A percentile compares a stretch with the other conserved stretches of the same genome.
Conservation (phyloP, 495 filamentous ascomycete species). For the Aspergillus steynii region DNA sequence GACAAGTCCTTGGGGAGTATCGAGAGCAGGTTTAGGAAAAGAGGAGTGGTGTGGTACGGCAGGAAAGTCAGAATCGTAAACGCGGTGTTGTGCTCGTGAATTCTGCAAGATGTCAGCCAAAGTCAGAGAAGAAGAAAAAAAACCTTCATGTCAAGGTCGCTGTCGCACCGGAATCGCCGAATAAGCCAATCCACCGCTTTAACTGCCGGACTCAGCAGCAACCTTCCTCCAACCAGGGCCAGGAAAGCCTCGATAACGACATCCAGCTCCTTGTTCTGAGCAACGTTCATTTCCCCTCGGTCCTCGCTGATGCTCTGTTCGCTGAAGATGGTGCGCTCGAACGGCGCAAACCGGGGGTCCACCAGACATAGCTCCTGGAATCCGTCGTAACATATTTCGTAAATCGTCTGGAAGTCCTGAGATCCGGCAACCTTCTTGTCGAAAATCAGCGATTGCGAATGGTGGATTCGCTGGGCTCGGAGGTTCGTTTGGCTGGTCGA, state of each 20-base stretch:
- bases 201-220: conserved; percentile 80
- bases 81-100: conserved; percentile 86
- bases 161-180: conserved; percentile 77
- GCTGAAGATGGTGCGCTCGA: conserved; percentile 76
- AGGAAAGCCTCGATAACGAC: conserved; percentile 77
- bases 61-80: conserved; percentile 83
- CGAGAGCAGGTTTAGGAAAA: conserved; percentile 78
- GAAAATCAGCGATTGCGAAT: conserved; percentile 91
- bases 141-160: conserved; percentile 1
- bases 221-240: conserved; percentile 67
- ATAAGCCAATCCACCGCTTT: conserved; percentile 95
- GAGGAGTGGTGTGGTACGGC: conserved; percentile 81
- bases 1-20: conserved; percentile 75
- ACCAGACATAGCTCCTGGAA: conserved; percentile 87
- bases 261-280: conserved; percentile 80
- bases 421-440: conserved; percentile 75
- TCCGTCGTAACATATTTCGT: conserved; percentile 79
- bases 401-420: conserved; percentile 88
- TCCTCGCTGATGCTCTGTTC: conserved; percentile 88
- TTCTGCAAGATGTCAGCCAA: conserved; percentile 53
- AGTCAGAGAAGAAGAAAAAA: not conserved
- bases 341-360: conserved; percentile 71
- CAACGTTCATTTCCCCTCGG: conserved; percentile 74
- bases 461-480: conserved; percentile 82
- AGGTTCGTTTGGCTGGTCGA: conserved; percentile 80